Base-by-base conservation (phyloP, 148 eudicot genomes). In the Linanthus parryae region DNA sequence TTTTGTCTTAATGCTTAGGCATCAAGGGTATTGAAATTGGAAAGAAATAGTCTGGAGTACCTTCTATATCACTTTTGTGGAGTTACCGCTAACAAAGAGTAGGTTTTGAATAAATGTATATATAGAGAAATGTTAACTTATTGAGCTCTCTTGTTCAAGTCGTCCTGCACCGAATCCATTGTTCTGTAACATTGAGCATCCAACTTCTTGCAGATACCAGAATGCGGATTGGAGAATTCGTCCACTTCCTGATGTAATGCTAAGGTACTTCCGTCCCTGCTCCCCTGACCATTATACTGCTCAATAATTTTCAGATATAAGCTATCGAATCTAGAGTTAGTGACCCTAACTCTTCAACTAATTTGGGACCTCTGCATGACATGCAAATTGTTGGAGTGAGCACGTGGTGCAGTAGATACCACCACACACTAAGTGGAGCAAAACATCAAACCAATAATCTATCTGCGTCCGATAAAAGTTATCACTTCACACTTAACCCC, bases 171-270 rank as follows among this genome's bases (percentile, higher is more conserved):
- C n/a, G n/a, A n/a, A n/a, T n/a, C n/a, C n/a, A n/a, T n/a, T n/a
- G 10, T 38, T 13, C 37, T 25, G 26, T 28, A 38, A 7, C 34
- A 21, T n/a, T 66, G 34, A 63, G 17, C 48, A 34, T 5, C 22
- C 23, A 23, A 53, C 48, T 52, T 16, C 57, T 50, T 66, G 58
- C 82, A 90, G 97, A 64, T 92, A 92, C 78, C 99, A 92, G 65
- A 88, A 71, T 72, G 99, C 99, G 55, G 99, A 92, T 65, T 92
- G 99, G 99, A 80, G 99, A 67, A 58, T 87, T 50, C 95, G 99
- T 23, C 99, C 99, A 52, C 89, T 92, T 54, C 94, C 99, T 25
- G 65, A 37, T 23, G 99, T 81, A 62, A 92, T 92, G 99, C 43
- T 87, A 44, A 84, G 79, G 97, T 91, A 74, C n/a, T 50, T 57